A percentile compares a stretch with the other conserved stretches of the same genome.
Conservation (phyloP, 352 stramenopile genomes). For the Globisporangium paddicum region DNA sequence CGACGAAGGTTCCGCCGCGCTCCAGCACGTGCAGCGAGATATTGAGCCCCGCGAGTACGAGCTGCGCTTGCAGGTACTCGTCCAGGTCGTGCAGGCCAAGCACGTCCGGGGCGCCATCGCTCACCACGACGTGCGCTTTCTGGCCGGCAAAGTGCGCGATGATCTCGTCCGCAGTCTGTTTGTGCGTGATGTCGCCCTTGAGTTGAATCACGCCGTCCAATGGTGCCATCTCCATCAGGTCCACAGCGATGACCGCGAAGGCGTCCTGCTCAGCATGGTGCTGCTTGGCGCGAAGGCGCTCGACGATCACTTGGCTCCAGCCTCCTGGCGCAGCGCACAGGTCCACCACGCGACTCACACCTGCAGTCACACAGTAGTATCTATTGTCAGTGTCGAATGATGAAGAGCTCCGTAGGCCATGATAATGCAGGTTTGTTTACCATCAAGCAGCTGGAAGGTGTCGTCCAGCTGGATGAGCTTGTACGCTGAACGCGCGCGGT, state of each 20-base stretch:
- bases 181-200: constrained; percentile 82
- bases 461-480: constrained; percentile 99
- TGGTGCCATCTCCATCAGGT: constrained; percentile 96
- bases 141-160: constrained; percentile 61
- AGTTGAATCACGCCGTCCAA: constrained; percentile 81
- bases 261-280: neutral
- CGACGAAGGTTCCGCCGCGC: constrained; percentile 68
- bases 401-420: too few species aligned
- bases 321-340: constrained; percentile 80
- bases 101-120: constrained; percentile 99
- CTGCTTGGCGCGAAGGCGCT: constrained; percentile 44
- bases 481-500: constrained; percentile 96
- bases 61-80: constrained; percentile 77
- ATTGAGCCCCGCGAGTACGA: constrained; percentile 75
- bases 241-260: constrained; percentile 66
- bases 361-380: constrained; percentile 19
- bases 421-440: constrained; percentile 15
- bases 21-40: constrained; percentile 78
- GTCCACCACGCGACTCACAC: constrained; percentile 78
- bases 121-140: constrained; percentile 97
- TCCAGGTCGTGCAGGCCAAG: constrained; percentile 76
- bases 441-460: constrained; percentile 93
- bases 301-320: constrained; percentile 84
- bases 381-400: too few species aligned
- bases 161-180: constrained; percentile 67